Evolutionary conservation across 2,329 filamentous ascomycete species (phyloP), one percentile per base, ranked within the genome.

Genomic region (Penicillium thymicola): DNA sequence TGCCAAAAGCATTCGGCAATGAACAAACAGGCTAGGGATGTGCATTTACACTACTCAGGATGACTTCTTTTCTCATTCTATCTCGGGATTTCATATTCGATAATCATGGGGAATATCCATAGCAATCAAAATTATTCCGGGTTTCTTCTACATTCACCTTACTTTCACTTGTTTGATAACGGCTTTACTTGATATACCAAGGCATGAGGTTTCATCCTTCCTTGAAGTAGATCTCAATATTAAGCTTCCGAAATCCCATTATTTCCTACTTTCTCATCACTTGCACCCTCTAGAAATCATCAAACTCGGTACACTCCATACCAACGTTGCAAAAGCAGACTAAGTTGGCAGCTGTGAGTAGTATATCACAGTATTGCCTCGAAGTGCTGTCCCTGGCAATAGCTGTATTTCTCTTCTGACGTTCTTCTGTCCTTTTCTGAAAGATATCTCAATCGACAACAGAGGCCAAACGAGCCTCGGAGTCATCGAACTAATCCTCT

Each of bases 1-100:
- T 36, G 90, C 87, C 0, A 94, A 94, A 73, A 73, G 75, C 32
- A 77, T 69, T 54, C 64, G 61, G 45, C 54, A 57, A 32, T 75
- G 58, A 68, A 61, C 34, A 10, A 68, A 61, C 34, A 10, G 16
- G 36, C 18, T 21, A 30, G 13, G 11, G 18, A 43, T 7, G 21
- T 27, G 44, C 25, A 44, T 57, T 42, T 49, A 13, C 41, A 21
- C 41, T 23, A 44, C 38, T 38, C 3, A 28, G 49, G 36, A 60
- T 57, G 30, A 54, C 51, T 49, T 53, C 38, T 47, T 32, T 38
- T 45, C 14, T 38, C 48, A 45, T 44, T 18, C 28, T 23, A 41
- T 23, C 30, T 46, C 32, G n/a, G 40, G 37, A 23, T 18, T 32
- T 38, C 18, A 45, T 32, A 34, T 44, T 32, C 18, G 14, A 51